phyloP scores from a whole-genome alignment of 78 protist genomes.

The Dictyostelium firmibasis region DNA sequence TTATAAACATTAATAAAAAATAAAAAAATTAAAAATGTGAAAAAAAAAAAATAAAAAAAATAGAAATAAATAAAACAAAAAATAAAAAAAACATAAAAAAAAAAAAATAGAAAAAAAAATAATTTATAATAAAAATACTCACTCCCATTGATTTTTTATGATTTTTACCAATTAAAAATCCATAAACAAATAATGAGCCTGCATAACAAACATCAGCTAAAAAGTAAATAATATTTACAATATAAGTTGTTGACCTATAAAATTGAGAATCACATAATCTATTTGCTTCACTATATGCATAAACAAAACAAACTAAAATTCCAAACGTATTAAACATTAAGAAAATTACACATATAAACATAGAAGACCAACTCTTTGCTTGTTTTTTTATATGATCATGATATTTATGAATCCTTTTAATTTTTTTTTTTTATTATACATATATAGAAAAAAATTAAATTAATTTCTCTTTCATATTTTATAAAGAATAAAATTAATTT shows the following conservation, averaged over 20 bases:
- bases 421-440: no score
- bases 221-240: neutral
- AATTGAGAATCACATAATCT: neutral
- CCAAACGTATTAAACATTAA: neutral
- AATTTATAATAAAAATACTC: neutral
- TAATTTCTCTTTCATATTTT: no score
- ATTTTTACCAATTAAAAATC: slow-evolving; percentile 11
- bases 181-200: slow-evolving; percentile 5
- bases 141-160: slow-evolving; percentile 9
- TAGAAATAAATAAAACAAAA: neutral
- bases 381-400: neutral
- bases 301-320: neutral
- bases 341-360: neutral
- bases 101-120: neutral
- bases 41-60: neutral
- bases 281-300: neutral
- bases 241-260: neutral
- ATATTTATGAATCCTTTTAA: neutral
- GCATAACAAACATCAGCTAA: slow-evolving; percentile 10
- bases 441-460: no score
- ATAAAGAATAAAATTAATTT: neutral
- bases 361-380: neutral
- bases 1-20: no score
- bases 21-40: no score
- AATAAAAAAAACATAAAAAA: neutral